Evolutionary conservation across 148 eudicot genomes (phyloP).

Genomic region (Pharnaceum exiguum): DNA sequence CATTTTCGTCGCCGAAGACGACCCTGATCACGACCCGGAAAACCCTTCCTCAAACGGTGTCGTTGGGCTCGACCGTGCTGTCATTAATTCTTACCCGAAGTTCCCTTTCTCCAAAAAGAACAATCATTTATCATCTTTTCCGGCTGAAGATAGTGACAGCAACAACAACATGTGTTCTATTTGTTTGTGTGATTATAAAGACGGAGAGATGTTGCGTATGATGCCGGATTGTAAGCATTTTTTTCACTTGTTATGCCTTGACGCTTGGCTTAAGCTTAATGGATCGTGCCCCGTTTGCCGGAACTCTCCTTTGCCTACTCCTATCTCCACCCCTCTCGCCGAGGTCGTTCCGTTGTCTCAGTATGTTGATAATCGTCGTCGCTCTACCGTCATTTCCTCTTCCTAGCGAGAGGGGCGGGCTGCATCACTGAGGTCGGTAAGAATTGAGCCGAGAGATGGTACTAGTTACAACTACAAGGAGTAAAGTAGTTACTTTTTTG

Average conservation of each 20-base stretch:
- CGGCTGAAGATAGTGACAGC: neutral
- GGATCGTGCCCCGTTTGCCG: constrained; percentile 90
- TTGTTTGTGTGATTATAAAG: constrained; percentile 79
- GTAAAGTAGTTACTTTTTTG: too few species aligned
- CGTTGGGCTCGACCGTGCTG: constrained; percentile 56
- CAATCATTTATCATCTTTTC: neutral
- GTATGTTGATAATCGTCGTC: constrained; percentile 69
- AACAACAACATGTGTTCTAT: constrained; percentile 52
- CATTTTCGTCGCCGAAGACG: constrained; percentile 74
- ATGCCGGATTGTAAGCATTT: constrained; percentile 81
- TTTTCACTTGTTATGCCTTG: constrained; percentile 67
- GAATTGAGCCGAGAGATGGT: too few species aligned
- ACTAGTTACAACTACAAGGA: too few species aligned
- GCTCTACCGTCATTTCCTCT: constrained; percentile 11
- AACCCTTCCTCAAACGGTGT: constrained; percentile 25
- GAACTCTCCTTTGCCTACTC: constrained; percentile 87
- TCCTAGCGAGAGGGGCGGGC: too few species aligned
- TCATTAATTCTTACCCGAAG: constrained; percentile 82
- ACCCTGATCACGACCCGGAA: constrained; percentile 21
- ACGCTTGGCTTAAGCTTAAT: constrained; percentile 78
- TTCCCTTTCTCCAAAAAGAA: constrained; percentile 35
- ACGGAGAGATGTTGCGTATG: constrained; percentile 76
- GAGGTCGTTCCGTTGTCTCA: constrained; percentile 87
- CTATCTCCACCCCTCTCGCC: constrained; percentile 75
- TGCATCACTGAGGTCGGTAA: too few species aligned